phyloP scores from a whole-genome alignment of 2,329 filamentous ascomycete genomes.

The Cladosporium sp. region DNA sequence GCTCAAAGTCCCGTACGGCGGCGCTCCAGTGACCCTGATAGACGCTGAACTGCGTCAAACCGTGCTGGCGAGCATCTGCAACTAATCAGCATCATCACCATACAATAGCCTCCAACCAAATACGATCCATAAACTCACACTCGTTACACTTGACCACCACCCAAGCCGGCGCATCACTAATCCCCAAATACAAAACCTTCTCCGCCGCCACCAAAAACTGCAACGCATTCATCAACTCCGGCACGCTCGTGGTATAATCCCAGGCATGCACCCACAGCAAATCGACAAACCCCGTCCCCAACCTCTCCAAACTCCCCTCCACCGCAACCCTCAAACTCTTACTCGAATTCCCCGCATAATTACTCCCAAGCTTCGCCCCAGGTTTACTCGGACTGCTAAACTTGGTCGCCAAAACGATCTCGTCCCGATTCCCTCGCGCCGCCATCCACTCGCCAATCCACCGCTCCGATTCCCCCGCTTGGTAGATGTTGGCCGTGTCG shows the following conservation, averaged over 20 bases:
- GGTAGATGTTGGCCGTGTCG: constrained; percentile 48
- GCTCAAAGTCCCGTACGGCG: constrained; percentile 49
- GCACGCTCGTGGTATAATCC: constrained; percentile 60
- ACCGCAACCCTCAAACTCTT: constrained; percentile 38
- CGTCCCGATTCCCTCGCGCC: constrained; percentile 39
- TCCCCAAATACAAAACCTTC: constrained; percentile 64
- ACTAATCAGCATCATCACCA: background rate
- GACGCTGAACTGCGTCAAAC: constrained; percentile 62
- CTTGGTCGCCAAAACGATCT: constrained; percentile 43
- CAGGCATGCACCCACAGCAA: constrained; percentile 34
- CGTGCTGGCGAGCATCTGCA: constrained; percentile 55
- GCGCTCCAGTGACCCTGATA: constrained; percentile 64
- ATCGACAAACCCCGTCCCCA: constrained; percentile 2
- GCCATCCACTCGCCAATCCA: constrained; percentile 52
- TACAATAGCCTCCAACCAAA: no score
- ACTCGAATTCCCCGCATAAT: constrained; percentile 40
- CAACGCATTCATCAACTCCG: constrained; percentile 64
- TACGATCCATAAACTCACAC: background rate
- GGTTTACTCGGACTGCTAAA: background rate
- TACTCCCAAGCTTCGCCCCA: constrained; percentile 28
- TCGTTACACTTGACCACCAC: constrained; percentile 27
- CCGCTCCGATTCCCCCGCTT: constrained; percentile 43
- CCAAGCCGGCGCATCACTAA: constrained; percentile 67
- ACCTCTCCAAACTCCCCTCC: constrained; percentile 20
- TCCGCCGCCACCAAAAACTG: constrained; percentile 56